phyloP scores from a whole-genome alignment of 2,329 filamentous ascomycete genomes.

The Fusarium chlamydosporum region DNA sequence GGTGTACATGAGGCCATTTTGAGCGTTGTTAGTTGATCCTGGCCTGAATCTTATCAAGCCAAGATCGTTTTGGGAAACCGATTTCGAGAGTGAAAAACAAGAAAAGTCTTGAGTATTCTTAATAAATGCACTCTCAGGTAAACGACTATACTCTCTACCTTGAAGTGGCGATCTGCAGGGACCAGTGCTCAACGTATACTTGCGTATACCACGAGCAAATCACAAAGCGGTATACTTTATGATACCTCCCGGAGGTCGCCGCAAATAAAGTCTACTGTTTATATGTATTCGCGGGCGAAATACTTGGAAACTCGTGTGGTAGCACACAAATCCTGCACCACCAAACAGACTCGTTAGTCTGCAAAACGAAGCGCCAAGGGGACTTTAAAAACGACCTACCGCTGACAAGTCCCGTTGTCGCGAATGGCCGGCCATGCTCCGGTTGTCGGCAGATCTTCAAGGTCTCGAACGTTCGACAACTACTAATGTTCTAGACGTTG shows the following conservation, averaged over 20 bases:
- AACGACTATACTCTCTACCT: background rate
- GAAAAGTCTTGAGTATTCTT: background rate
- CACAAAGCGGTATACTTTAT: background rate
- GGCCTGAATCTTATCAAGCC: background rate
- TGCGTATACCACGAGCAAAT: background rate
- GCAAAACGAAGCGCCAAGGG: background rate
- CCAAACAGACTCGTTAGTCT: slow-evolving; percentile 3
- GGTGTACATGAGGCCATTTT: slow-evolving; percentile 21
- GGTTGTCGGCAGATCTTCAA: background rate
- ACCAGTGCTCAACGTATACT: background rate
- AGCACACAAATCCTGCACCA: slow-evolving; percentile 11
- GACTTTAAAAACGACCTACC: background rate
- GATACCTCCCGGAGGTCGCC: slow-evolving; percentile 2
- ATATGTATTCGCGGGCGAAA: background rate
- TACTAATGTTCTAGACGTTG: slow-evolving; percentile 11
- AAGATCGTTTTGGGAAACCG: background rate
- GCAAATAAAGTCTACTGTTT: background rate
- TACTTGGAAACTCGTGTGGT: background rate
- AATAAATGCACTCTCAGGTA: background rate
- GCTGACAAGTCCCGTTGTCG: slow-evolving; percentile 9
- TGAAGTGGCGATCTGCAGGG: slow-evolving; percentile 8
- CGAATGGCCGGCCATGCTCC: slow-evolving; percentile 16
- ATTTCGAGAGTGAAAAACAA: background rate
- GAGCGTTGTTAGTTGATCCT: background rate
- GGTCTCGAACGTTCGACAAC: slow-evolving; percentile 17